Evolutionary conservation across 2,329 filamentous ascomycete genomes (phyloP), one percentile per base, ranked within the genome.

Genomic region (Colletotrichum sp.): DNA sequence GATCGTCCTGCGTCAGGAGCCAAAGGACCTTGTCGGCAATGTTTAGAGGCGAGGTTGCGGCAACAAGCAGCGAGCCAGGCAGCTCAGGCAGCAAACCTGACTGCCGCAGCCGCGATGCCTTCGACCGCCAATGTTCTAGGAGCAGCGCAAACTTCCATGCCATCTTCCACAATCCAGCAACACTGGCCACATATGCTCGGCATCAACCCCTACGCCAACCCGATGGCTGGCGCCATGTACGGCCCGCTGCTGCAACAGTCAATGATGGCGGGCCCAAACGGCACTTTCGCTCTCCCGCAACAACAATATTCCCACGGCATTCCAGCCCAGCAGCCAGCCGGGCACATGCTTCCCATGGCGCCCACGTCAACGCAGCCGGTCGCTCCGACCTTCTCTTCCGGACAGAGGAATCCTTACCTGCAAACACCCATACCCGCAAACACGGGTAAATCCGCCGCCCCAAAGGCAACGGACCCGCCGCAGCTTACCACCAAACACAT

Each of bases 401-500:
- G 48, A 28, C 64, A 65, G 36, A 48, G 32, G 15, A 25, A 28
- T 10, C 12, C 36, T 13, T 43, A 68, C 70, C 27, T 16, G 25
- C 34, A 68, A 76, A 34, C n/a, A 12, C 39, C 36, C 32, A 16
- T 8, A 27, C 28, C 27, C 22, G 3, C n/a, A 73, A 39, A 12
- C 1, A 16, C 34, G 5, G 39, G 5, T 62, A 75, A 22, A 15
- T 9, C 15, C 3, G 43, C 43, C 43, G 43, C 10, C 10, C 43
- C 43, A 10, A 52, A 52, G n/a, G 43, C 71, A 75, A 65, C 82
- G 79, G 48, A 79, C 79, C 43, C 43, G n/a, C 43, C 43, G 10
- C 79, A 80, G 13, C 71, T 77, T 36, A 81, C 82, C 56, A 82
- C 82, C 30, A 86, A 85, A 71, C 84, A 82, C 48, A 84, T 88